Evolutionary conservation across 225 moss, liverwort and hornwort genomes (phyloP).

Genomic region (Anthoceros angustus): DNA sequence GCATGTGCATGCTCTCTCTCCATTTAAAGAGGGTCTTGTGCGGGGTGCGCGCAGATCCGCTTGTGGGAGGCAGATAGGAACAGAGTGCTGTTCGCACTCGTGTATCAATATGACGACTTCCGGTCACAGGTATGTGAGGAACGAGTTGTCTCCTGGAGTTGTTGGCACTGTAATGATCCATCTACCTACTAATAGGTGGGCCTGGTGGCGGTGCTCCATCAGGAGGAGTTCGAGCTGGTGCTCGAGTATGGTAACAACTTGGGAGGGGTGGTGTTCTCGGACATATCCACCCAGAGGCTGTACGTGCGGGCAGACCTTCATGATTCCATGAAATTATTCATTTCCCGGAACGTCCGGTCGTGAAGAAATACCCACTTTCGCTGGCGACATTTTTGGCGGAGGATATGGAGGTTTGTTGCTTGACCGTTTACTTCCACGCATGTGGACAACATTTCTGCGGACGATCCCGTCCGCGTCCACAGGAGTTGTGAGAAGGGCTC

Average conservation of each 20-base stretch:
- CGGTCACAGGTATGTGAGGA: constrained; percentile 41
- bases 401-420: too few relatives aligned
- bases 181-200: not conserved
- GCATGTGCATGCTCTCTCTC: not conserved
- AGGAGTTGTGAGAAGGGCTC: too few relatives aligned
- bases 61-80: constrained; percentile 84
- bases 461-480: too few relatives aligned
- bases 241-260: constrained; percentile 43
- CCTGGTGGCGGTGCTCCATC: not conserved
- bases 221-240: constrained; percentile 59
- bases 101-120: constrained; percentile 67
- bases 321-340: constrained; percentile 59
- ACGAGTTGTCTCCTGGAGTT: not conserved
- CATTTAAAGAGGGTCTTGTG: not conserved
- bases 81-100: constrained; percentile 45
- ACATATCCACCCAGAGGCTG: constrained; percentile 35
- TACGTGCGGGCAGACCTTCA: constrained; percentile 55
- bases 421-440: too few relatives aligned
- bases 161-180: not conserved
- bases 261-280: constrained; percentile 56
- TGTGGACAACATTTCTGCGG: too few relatives aligned
- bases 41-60: constrained; percentile 27
- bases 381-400: not conserved
- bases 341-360: constrained; percentile 32
- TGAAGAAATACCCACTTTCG: not conserved